Conservation (phyloP, 257 asterid genomes). For the Handroanthus guayacan region DNA sequence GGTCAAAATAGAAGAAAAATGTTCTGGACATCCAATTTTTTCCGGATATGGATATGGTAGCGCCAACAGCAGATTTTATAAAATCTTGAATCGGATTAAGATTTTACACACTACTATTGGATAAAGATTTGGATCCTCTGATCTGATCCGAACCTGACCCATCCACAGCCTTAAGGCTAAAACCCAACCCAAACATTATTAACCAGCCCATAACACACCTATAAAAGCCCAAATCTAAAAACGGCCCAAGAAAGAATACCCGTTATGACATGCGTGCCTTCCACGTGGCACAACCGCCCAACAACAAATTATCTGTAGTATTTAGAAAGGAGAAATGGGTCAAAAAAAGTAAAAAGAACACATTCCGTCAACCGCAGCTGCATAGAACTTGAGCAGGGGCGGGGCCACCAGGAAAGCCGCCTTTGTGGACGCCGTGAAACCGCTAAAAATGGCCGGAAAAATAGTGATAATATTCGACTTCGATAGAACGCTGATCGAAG, state of each 20-base stretch:
- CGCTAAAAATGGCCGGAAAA: constrained; percentile 45
- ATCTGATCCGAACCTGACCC: no score
- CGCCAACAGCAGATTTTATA: no score
- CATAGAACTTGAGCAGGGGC: background rate
- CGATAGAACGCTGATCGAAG: constrained; percentile 78
- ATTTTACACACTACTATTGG: no score
- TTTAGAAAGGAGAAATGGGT: background rate
- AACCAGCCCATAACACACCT: background rate
- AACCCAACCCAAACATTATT: no score
- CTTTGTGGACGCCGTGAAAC: constrained; percentile 23
- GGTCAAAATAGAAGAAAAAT: no score
- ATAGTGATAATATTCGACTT: constrained; percentile 67
- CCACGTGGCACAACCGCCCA: background rate
- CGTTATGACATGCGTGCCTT: no score
- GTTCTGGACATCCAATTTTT: no score
- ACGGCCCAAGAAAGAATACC: background rate
- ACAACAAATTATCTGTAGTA: background rate
- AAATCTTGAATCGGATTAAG: no score
- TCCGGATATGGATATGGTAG: no score
- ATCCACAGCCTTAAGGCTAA: no score
- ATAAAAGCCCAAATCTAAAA: background rate
- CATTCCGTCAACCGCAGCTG: background rate
- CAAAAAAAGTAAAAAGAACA: background rate
- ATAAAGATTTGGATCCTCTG: no score
- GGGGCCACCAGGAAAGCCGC: constrained; percentile 9